Evolutionary conservation across 1,139 yeast genomes (phyloP).

Genomic region (Saccharomyces hybrid): DNA sequence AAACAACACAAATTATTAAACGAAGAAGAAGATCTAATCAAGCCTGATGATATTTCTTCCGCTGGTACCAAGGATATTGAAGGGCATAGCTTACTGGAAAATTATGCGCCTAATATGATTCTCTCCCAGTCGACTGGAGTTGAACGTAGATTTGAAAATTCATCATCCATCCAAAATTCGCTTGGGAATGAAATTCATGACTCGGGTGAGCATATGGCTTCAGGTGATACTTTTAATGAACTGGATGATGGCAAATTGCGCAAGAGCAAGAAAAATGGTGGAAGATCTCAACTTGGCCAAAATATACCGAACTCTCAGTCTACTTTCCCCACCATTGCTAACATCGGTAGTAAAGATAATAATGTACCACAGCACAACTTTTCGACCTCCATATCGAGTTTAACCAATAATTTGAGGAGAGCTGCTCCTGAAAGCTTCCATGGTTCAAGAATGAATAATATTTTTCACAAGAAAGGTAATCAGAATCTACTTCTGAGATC

Average conservation of each 20-base stretch:
- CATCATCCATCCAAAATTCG: slow-evolving; percentile 30
- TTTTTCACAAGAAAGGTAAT: slow-evolving; percentile 11
- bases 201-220: not conserved
- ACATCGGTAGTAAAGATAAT: slow-evolving; percentile 2
- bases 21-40: not conserved
- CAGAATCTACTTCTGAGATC: not conserved
- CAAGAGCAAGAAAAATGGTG: not conserved
- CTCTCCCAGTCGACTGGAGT: slow-evolving; percentile 46
- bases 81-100: slow-evolving; percentile 11
- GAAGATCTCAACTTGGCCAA: not conserved
- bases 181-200: slow-evolving; percentile 12
- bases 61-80: not conserved
- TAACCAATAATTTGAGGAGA: slow-evolving; percentile 25
- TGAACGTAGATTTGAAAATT: slow-evolving; percentile 34
- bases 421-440: slow-evolving; percentile 12
- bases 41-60: not conserved
- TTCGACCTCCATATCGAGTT: slow-evolving; percentile 27
- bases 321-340: not conserved
- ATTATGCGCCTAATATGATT: slow-evolving; percentile 35
- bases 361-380: slow-evolving; percentile 8
- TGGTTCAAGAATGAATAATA: slow-evolving; percentile 11
- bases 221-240: not conserved
- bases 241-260: not conserved
- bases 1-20: not conserved
- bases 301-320: not conserved